Evolutionary conservation across 257 asterid species (phyloP).

Genomic region (Dorcoceras hygrometricum): DNA sequence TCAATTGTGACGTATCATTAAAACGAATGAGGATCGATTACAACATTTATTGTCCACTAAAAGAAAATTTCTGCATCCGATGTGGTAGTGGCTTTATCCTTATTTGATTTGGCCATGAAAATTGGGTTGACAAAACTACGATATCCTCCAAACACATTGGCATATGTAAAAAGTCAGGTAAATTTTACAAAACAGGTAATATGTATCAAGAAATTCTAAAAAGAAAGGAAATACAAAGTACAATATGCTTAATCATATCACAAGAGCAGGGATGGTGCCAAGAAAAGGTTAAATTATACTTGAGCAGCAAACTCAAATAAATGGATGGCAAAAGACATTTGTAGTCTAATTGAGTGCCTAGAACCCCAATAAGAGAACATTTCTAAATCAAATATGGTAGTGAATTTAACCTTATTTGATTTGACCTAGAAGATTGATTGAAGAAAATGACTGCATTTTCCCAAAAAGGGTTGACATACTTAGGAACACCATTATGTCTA

Average conservation of each 20-base stretch:
- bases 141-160: not conserved
- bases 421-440: not conserved
- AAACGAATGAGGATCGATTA: too few relatives aligned
- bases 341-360: not conserved
- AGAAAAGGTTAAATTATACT: not conserved
- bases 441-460: not conserved
- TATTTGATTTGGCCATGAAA: not conserved
- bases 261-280: not conserved
- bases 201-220: not conserved
- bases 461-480: not conserved
- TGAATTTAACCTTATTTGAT: not conserved
- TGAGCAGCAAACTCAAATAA: not conserved
- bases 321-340: not conserved
- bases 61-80: not conserved
- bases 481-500: not conserved
- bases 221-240: not conserved
- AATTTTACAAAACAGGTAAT: not conserved
- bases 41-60: too few relatives aligned
- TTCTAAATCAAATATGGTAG: not conserved
- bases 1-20: not conserved
- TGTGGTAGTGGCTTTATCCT: not conserved
- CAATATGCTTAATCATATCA: not conserved
- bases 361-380: not conserved
- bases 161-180: too few relatives aligned
- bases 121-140: not conserved